phyloP scores from a whole-genome alignment of 2,329 filamentous ascomycete genomes.

The Sclerotinia borealis region DNA sequence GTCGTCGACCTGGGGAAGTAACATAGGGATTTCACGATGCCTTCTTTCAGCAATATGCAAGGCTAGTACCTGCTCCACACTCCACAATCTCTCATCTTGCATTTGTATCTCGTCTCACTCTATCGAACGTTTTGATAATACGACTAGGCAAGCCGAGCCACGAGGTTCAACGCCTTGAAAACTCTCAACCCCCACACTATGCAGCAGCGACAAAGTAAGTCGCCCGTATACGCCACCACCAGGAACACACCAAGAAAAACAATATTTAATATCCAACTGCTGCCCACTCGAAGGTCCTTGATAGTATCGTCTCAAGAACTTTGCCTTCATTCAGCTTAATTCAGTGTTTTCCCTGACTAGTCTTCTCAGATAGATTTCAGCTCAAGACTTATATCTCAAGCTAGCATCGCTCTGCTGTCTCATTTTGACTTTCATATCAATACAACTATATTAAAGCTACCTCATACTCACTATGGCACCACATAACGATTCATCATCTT shows the following conservation, averaged over 20 bases:
- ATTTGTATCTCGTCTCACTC: neutral
- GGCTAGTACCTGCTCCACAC: neutral
- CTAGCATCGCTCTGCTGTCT: neutral
- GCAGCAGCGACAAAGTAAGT: neutral
- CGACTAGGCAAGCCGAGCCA: slow-evolving; percentile 17
- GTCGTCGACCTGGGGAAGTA: neutral
- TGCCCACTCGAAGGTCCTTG: neutral
- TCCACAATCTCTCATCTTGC: slow-evolving; percentile 11
- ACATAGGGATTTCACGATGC: neutral
- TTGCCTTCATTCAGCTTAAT: neutral
- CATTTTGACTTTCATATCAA: neutral
- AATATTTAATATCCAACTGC: slow-evolving; percentile 7
- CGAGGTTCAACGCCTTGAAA: slow-evolving; percentile 19
- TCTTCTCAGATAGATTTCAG: neutral
- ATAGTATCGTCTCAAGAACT: neutral
- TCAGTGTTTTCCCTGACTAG: neutral
- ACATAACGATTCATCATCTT: slow-evolving; percentile 43
- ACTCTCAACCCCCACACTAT: slow-evolving; percentile 20
- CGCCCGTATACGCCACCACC: slow-evolving; percentile 6
- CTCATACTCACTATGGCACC: slow-evolving; percentile 37
- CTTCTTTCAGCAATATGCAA: neutral
- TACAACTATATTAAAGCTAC: neutral
- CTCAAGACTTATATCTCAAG: neutral
- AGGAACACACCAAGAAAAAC: slow-evolving; percentile 8
- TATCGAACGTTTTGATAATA: neutral